phyloP scores from a whole-genome alignment of 2,329 filamentous ascomycete genomes.

The Ophiostoma angusticollis region DNA sequence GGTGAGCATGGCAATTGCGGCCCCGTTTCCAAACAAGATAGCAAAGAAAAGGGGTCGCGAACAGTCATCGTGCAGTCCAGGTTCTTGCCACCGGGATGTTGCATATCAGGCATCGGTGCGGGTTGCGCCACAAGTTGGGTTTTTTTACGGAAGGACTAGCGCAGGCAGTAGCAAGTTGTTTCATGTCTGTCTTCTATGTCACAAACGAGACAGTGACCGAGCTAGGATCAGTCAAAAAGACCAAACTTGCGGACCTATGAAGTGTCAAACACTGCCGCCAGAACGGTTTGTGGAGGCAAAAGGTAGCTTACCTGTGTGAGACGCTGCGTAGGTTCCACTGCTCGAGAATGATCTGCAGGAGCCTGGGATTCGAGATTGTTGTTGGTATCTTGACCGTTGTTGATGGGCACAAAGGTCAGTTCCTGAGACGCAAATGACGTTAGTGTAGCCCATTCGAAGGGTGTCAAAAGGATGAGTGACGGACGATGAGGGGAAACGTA shows the following conservation, averaged over 20 bases:
- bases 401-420: slow-evolving; percentile 26
- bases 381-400: slow-evolving; percentile 22
- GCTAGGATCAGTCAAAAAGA: slow-evolving; percentile 17
- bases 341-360: slow-evolving; percentile 16
- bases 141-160: slow-evolving; percentile 6
- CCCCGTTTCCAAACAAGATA: slow-evolving; percentile 31
- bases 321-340: slow-evolving; percentile 60
- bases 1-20: slow-evolving; percentile 97
- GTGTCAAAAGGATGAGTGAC: not conserved
- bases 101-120: slow-evolving; percentile 55
- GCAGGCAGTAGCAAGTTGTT: not conserved
- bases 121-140: slow-evolving; percentile 88
- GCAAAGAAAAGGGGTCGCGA: slow-evolving; percentile 56
- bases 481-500: slow-evolving; percentile 21
- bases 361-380: slow-evolving; percentile 7
- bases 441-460: not conserved
- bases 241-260: slow-evolving; percentile 21
- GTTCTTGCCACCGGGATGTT: slow-evolving; percentile 36
- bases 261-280: slow-evolving; percentile 6
- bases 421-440: slow-evolving; percentile 5
- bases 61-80: slow-evolving; percentile 51
- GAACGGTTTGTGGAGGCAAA: too few species aligned
- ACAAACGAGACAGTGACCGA: not conserved
- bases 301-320: slow-evolving; percentile 46
- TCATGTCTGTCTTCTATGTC: not conserved